These are phyloP conservation scores for Sugiyamaella qingdaonensis DNA, from an alignment of 805 yeast genomes.

Conservation along the genomic window DNA sequence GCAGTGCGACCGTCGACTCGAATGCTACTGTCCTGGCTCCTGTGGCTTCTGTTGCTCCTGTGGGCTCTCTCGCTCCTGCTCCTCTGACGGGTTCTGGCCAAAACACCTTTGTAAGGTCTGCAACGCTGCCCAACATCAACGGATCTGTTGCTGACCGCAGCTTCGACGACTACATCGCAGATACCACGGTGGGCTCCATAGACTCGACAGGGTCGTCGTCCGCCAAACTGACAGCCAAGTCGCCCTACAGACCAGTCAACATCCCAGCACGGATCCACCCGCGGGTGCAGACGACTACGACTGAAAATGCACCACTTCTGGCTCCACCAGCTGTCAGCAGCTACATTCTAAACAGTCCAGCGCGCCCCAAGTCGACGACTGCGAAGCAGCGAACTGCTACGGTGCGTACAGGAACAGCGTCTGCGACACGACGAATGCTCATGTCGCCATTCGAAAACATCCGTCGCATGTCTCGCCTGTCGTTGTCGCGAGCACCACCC, in stretches of 20 bases:
- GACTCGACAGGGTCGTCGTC: background rate
- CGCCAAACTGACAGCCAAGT: conserved; percentile 6
- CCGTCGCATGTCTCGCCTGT: conserved; percentile 9
- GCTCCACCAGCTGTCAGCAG: background rate
- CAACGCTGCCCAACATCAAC: conserved; percentile 12
- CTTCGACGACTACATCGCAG: background rate
- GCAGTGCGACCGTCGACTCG: background rate
- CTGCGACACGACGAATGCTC: conserved; percentile 21
- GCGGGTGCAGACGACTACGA: background rate
- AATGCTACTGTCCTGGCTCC: background rate
- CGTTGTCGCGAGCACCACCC: background rate
- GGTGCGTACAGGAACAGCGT: conserved; percentile 7
- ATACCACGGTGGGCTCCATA: background rate
- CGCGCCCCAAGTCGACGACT: conserved; percentile 19
- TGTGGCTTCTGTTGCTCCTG: too few relatives aligned
- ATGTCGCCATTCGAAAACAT: conserved; percentile 17
- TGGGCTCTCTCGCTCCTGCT: background rate
- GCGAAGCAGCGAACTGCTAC: conserved; percentile 12
- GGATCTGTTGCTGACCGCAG: background rate
- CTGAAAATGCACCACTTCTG: background rate
- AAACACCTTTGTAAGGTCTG: conserved; percentile 7
- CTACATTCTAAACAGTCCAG: background rate
- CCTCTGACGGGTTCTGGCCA: background rate
- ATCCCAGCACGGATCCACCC: conserved; percentile 19
- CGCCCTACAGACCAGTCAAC: conserved; percentile 19